Percentiles rank a stretch among this genome's conserved stretches.
phyloP scores from a whole-genome alignment of 345 rosid genomes.

The Salix udensis region DNA sequence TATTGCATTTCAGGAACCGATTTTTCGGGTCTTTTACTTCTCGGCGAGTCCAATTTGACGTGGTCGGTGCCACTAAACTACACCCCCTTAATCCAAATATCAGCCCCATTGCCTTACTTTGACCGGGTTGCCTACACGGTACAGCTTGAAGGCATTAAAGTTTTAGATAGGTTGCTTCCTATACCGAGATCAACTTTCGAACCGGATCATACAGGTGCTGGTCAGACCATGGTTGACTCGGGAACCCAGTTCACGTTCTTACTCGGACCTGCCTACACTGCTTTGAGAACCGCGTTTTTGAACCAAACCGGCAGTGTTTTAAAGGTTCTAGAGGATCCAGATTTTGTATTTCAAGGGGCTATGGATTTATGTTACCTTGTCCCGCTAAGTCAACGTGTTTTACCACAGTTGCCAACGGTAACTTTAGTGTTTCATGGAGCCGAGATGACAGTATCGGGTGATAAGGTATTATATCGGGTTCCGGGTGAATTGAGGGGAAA shows the following conservation, averaged over 20 bases:
- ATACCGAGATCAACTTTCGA: constrained; percentile 55
- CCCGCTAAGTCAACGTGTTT: constrained; percentile 21
- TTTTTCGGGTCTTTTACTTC: constrained; percentile 65
- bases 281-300: constrained; percentile 53
- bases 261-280: constrained; percentile 75
- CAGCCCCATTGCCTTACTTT: constrained; percentile 69
- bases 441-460: constrained; percentile 64
- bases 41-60: constrained; percentile 73
- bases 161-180: constrained; percentile 47
- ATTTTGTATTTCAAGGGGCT: constrained; percentile 78
- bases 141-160: constrained; percentile 81
- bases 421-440: constrained; percentile 72
- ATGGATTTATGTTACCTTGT: constrained; percentile 81
- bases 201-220: constrained; percentile 94
- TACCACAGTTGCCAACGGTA: constrained; percentile 56
- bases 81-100: constrained; percentile 66
- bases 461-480: constrained; percentile 53
- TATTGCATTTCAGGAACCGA: constrained; percentile 80
- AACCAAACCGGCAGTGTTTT: constrained; percentile 51
- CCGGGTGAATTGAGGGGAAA: constrained; percentile 53
- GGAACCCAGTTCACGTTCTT: constrained; percentile 90
- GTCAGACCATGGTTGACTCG: constrained; percentile 94
- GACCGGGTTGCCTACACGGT: constrained; percentile 91
- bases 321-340: constrained; percentile 54
- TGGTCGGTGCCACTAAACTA: constrained; percentile 56